phyloP scores from a whole-genome alignment of 2,329 filamentous ascomycete species.

The Fusarium sp. region DNA sequence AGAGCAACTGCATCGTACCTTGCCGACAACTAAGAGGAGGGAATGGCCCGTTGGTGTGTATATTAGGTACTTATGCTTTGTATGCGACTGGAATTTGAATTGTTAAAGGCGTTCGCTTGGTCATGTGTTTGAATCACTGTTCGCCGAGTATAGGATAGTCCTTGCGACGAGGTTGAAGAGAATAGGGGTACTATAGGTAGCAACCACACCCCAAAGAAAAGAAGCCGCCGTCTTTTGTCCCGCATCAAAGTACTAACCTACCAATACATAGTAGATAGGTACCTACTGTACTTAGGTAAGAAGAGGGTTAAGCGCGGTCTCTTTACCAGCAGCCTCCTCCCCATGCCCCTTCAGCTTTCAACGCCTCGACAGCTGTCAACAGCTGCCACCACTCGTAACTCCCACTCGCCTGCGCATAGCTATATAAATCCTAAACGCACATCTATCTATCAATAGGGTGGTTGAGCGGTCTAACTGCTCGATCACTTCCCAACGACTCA shows the following conservation, averaged over 20 bases:
- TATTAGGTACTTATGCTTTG: neutral
- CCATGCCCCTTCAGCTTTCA: too few species aligned
- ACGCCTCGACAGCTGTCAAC: neutral
- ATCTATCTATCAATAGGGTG: neutral
- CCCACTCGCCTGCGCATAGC: neutral
- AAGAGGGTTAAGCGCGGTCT: neutral
- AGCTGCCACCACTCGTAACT: neutral
- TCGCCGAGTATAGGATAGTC: neutral
- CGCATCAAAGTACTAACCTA: too few species aligned
- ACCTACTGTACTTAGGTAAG: neutral
- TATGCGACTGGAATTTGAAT: neutral
- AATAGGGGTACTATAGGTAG: neutral
- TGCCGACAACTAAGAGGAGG: neutral
- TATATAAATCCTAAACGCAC: neutral
- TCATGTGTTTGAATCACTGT: neutral
- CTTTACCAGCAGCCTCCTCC: too few species aligned
- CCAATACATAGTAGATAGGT: too few species aligned
- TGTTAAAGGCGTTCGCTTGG: neutral
- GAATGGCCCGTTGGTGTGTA: neutral
- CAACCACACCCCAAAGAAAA: neutral
- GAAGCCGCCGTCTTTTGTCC: neutral
- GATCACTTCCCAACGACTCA: constrained; percentile 1
- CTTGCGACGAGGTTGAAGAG: neutral
- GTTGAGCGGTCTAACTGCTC: neutral
- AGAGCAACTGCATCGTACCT: neutral